phyloP scores from a whole-genome alignment of 306 rosid species.

The Cucurbita maxima region DNA sequence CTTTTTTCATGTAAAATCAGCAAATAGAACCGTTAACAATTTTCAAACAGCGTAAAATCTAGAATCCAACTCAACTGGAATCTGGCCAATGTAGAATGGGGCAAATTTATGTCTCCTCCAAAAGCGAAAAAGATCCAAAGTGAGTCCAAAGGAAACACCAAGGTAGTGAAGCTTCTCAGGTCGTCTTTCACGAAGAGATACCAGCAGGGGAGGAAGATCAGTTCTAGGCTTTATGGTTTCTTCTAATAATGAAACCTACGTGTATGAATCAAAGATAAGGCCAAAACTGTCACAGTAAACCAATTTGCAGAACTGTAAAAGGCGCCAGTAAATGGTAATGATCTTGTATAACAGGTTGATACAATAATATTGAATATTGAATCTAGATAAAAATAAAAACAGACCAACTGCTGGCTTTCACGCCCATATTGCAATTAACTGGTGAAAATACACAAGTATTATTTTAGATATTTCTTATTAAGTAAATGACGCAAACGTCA shows the following conservation, averaged over 20 bases:
- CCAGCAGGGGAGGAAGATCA: constrained; percentile 80
- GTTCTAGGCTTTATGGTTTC: constrained; percentile 74
- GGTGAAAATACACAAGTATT: background rate
- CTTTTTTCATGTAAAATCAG: background rate
- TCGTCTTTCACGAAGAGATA: constrained; percentile 67
- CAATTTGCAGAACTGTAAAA: too few relatives aligned
- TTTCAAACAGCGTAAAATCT: background rate
- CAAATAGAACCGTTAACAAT: background rate
- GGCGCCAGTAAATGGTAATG: too few relatives aligned
- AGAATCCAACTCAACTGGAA: constrained; percentile 66
- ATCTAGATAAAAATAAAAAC: background rate
- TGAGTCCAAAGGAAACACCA: constrained; percentile 96
- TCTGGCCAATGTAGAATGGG: constrained; percentile 85
- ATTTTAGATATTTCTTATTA: background rate
- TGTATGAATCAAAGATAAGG: background rate
- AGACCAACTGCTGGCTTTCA: background rate
- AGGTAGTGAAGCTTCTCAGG: constrained; percentile 89
- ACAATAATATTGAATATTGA: too few relatives aligned
- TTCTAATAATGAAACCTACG: constrained; percentile 79
- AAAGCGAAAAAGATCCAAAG: constrained; percentile 76
- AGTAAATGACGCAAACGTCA: background rate
- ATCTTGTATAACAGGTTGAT: too few relatives aligned
- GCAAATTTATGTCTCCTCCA: constrained; percentile 88
- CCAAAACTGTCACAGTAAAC: background rate
- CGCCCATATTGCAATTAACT: background rate